Evolutionary conservation across 202 grass and related monocot genomes (phyloP).

Genomic region (Sporobolus alterniflorus): DNA sequence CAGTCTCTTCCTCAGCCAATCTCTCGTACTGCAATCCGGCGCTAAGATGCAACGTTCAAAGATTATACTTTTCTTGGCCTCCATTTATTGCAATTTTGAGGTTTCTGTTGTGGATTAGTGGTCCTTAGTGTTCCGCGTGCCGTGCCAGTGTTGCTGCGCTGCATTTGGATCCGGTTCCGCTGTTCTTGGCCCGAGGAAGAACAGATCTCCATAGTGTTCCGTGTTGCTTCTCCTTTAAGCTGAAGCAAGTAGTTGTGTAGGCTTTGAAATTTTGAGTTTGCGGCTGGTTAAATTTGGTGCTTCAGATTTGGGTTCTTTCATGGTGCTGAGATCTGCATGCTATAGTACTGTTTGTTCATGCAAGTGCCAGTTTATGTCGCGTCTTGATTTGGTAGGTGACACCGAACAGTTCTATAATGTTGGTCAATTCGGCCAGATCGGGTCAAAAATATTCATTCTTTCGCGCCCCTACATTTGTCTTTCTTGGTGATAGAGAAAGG

Average conservation of each 20-base stretch:
- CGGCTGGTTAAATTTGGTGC: not conserved
- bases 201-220: conserved; percentile 21
- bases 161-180: conserved; percentile 43
- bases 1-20: conserved; percentile 28
- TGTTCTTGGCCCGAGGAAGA: conserved; percentile 45
- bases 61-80: not conserved
- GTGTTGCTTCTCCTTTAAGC: not conserved
- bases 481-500: conserved; percentile 44
- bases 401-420: conserved; percentile 46
- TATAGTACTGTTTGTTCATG: conserved; percentile 7
- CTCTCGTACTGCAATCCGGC: conserved; percentile 3
- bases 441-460: not conserved
- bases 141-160: not conserved
- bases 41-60: conserved; percentile 5
- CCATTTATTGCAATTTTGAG: conserved; percentile 8
- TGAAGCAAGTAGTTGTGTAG: not conserved
- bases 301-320: conserved; percentile 10
- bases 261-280: not conserved
- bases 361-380: not conserved
- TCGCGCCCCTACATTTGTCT: conserved; percentile 15
- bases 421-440: conserved; percentile 52
- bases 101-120: conserved; percentile 1
- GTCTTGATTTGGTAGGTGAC: conserved; percentile 33
- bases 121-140: not conserved
- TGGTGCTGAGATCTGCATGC: conserved; percentile 38